Conservation (phyloP, 2,329 filamentous ascomycete genomes). For the Alternaria hordeiaustralica region DNA sequence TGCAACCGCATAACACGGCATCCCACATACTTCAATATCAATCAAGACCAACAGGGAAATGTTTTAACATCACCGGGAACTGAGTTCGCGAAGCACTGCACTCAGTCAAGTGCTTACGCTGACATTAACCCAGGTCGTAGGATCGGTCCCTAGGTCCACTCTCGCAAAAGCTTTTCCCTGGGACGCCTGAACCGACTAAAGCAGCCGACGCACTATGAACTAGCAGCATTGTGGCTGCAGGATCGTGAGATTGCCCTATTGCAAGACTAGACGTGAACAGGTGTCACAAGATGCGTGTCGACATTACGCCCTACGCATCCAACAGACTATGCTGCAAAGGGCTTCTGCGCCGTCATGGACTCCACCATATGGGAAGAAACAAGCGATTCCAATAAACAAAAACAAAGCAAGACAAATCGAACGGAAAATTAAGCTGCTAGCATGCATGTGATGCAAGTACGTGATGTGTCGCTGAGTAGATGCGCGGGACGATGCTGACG, state of each 20-base stretch:
- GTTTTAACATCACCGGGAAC: neutral
- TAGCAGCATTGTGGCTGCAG: neutral
- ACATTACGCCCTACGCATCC: neutral
- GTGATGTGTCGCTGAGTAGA: neutral
- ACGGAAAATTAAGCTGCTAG: neutral
- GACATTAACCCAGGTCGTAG: neutral
- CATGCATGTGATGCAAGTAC: neutral
- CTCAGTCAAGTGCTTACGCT: neutral
- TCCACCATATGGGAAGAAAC: neutral
- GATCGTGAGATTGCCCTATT: neutral
- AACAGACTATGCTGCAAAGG: neutral
- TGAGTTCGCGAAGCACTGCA: neutral
- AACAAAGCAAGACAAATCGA: neutral
- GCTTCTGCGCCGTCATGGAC: neutral
- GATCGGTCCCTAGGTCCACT: neutral
- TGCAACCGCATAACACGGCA: neutral
- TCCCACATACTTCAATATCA: neutral
- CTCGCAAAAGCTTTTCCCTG: neutral
- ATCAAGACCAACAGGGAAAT: neutral
- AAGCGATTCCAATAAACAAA: neutral
- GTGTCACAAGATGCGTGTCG: neutral
- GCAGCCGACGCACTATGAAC: slow-evolving; percentile 8
- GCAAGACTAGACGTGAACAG: neutral
- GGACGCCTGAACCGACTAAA: slow-evolving; percentile 3
- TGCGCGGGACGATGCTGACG: slow-evolving; percentile 7